These are phyloP conservation scores for Przewalskia tangutica DNA, from an alignment of 257 asterid genomes.

Conservation along the genomic window DNA sequence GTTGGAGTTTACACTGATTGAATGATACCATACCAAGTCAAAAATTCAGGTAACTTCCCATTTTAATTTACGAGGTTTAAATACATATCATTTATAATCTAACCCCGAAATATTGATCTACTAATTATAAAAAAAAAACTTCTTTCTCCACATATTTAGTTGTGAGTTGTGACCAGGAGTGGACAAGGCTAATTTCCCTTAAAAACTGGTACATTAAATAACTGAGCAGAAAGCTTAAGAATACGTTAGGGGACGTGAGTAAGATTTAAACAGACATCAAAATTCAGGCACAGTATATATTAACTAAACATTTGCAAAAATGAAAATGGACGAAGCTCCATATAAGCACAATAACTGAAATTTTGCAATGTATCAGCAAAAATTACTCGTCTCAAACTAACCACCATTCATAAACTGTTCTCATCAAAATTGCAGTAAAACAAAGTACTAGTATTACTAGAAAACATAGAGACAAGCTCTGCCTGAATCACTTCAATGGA, in stretches of 20 bases:
- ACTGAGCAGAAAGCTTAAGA: not conserved
- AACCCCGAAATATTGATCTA: not conserved
- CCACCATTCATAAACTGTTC: not conserved
- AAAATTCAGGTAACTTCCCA: fast-evolving
- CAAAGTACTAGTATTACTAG: not conserved
- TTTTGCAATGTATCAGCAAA: not conserved
- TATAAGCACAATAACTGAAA: not conserved
- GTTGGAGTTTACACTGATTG: not conserved
- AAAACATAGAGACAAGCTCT: not conserved
- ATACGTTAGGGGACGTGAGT: too few species aligned
- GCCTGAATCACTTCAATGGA: conserved; percentile 13
- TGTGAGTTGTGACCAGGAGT: not conserved
- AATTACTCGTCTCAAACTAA: not conserved
- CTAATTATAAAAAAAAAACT: not conserved
- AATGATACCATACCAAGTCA: not conserved
- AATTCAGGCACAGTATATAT: too few species aligned
- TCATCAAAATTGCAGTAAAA: not conserved
- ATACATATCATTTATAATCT: too few species aligned
- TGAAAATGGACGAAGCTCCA: not conserved
- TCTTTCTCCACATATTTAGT: not conserved
- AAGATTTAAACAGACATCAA: too few species aligned
- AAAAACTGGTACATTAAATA: not conserved
- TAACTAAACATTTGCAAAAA: too few species aligned
- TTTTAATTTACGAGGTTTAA: not conserved
- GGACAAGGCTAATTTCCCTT: not conserved